Evolutionary conservation across 2,329 filamentous ascomycete species (phyloP), one percentile per base, ranked within the genome.

Genomic region (Myriosclerotinia duriaeana): DNA sequence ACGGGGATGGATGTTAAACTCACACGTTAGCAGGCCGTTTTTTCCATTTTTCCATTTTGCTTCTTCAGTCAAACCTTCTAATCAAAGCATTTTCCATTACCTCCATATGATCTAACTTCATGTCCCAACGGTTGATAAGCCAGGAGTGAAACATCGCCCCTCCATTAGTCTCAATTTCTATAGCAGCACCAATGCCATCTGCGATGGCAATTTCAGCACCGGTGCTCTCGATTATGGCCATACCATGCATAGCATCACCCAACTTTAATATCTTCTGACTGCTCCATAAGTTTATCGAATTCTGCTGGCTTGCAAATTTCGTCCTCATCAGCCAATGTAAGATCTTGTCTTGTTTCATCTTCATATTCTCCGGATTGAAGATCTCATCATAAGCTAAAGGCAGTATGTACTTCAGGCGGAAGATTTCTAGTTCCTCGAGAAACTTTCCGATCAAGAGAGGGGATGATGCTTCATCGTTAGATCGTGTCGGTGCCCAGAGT

Each of bases 171-270:
- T 36, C 44, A 60, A 60, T 3, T n/a, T 60, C 20, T 0, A 17
- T 14, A 17, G 56, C 56, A n/a, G 14, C 56, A 62, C 11, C 12
- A 36, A 60, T 5, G 14, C 42, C 44, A 69, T 74, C 71, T 3
- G 40, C 38, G n/a, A 72, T 54, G 5, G 72, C 72, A 53, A 67
- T 62, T 52, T 69, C 70, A 15, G 68, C 70, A 15, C 72, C 70
- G 12, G 70, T 66, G n/a, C 66, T 72, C 30, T 67, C 71, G 30
- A 74, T 50, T 53, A 73, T 69, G 40, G 71, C 69, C 66, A 69
- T 68, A 12, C 64, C 65, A 66, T 71, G 69, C 22, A 36, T 8
- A 17, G 56, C 56, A 26, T 60, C 56, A 22, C 56, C 56, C 26
- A 60, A 17, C 15, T 60, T 60, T 15, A 48, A 17, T 22, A 60